Base-by-base conservation (phyloP, 805 yeast species). In the Cyberlindnera mississippiensis region DNA sequence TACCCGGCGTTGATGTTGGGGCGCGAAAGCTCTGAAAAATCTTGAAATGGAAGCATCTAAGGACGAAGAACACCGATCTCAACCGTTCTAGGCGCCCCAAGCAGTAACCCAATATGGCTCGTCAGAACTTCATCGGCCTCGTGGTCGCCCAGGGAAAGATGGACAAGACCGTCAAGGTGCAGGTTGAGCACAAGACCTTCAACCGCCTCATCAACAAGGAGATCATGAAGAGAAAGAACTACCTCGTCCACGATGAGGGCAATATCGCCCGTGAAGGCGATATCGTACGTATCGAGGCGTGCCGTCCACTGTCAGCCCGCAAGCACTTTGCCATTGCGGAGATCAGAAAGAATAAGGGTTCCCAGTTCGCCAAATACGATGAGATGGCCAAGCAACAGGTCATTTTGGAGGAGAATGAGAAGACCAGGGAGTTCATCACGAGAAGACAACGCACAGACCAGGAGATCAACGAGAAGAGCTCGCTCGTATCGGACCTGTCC, bases 101-200 rank as follows among this genome's bases (percentile, higher is more conserved):
- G n/a, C 37, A 12, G n/a, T n/a, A n/a, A n/a, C n/a, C n/a, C n/a
- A n/a, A n/a, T n/a, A 88, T 87, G 96, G 91, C 95, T 38, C 80
- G 89, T 66, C 96, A 87, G 57, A 86, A 87, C 60, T 87, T 90
- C 59, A 68, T 88, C 36, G 99, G 99, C 35, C 80, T 88, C 64
- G 98, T 91, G 53, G 81, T 89, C 26, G 88, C 96, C 38, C 97
- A 90, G 60, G 98, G 98, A 33, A 88, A 88, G 63, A 93, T 90
- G 96, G 75, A 76, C 66, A 93, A 91, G 69, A 91, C 98, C 44
- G 89, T 91, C 49, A 90, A 89, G 68, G 97, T 91, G 46, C 77
- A 96, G 46, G 90, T 91, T 26, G 83, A 85, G 60, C 80, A 80
- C 35, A 81, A 80, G 57, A 76, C 77, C 33, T 87, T 81, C 69